phyloP scores from a whole-genome alignment of 768 basidiomycete species.

The Termitomyces sp. region DNA sequence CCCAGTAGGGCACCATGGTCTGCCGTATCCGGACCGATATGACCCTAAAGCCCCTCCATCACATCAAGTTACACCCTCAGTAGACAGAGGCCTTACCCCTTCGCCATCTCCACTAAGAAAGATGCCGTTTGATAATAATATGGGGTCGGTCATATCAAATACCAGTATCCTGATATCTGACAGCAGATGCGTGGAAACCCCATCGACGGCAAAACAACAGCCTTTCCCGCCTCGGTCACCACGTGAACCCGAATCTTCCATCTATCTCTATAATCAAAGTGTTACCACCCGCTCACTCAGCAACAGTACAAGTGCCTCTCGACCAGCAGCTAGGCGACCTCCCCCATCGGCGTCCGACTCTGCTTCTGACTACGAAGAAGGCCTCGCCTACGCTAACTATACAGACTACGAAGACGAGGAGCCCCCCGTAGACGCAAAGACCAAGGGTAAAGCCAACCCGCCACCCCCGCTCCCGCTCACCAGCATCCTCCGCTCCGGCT shows the following conservation, averaged over 20 bases:
- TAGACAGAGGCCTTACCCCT: constrained; percentile 18
- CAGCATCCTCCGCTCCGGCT: constrained; percentile 26
- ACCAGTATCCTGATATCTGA: constrained; percentile 7
- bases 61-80: constrained; percentile 5
- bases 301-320: not conserved
- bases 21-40: constrained; percentile 20
- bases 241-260: not conserved
- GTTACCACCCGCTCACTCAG: not conserved
- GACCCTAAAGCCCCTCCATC: constrained; percentile 2
- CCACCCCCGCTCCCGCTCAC: constrained; percentile 24
- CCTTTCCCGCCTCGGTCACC: not conserved
- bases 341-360: constrained; percentile 29
- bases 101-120: constrained; percentile 36
- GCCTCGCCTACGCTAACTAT: constrained; percentile 51
- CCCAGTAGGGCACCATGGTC: constrained; percentile 23
- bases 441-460: constrained; percentile 22
- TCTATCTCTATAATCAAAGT: not conserved
- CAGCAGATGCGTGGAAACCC: constrained; percentile 12
- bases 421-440: constrained; percentile 19
- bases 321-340: not conserved
- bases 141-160: constrained; percentile 22
- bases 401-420: constrained; percentile 43
- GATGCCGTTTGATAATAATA: constrained; percentile 60
- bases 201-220: constrained; percentile 19
- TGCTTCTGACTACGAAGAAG: constrained; percentile 39